These are phyloP conservation scores for Microsporum audouinii DNA, from an alignment of 2,329 filamentous ascomycete species.

Conservation along the genomic window DNA sequence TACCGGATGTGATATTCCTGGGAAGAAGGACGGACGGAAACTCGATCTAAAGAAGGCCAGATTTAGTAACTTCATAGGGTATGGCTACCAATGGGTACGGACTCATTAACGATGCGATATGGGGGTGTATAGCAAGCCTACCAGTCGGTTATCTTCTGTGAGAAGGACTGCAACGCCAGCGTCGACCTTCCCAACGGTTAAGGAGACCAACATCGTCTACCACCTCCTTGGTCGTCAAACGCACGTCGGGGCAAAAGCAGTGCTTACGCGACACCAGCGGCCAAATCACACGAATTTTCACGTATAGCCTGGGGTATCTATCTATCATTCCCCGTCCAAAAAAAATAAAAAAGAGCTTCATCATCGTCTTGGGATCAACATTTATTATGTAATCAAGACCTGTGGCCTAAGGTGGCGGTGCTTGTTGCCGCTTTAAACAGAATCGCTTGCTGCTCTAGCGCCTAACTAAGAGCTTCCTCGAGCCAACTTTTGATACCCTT, in stretches of 20 bases:
- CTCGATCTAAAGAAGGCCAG: constrained; percentile 60
- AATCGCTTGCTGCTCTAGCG: not conserved
- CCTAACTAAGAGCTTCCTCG: not conserved
- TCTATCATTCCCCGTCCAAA: too few species aligned
- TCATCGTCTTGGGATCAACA: not conserved
- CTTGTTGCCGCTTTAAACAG: not conserved
- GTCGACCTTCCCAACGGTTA: constrained; percentile 98
- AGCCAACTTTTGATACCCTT: not conserved
- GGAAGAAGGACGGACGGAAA: constrained; percentile 96
- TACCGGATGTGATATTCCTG: constrained; percentile 86
- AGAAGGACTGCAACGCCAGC: constrained; percentile 93
- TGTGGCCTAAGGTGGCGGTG: not conserved
- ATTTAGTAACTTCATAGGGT: not conserved
- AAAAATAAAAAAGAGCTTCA: not conserved
- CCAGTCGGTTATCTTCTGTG: constrained; percentile 91
- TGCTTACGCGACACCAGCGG: not conserved
- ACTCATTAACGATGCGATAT: not conserved
- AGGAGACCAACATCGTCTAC: constrained; percentile 74
- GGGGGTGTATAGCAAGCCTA: constrained; percentile 37
- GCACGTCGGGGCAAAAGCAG: constrained; percentile 43
- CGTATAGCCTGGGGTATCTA: not conserved
- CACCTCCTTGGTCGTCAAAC: constrained; percentile 79
- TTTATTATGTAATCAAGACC: not conserved
- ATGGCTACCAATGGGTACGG: not conserved
- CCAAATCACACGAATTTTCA: not conserved